phyloP scores from a whole-genome alignment of 495 filamentous ascomycete species.

The Trichoderma parareesei region DNA sequence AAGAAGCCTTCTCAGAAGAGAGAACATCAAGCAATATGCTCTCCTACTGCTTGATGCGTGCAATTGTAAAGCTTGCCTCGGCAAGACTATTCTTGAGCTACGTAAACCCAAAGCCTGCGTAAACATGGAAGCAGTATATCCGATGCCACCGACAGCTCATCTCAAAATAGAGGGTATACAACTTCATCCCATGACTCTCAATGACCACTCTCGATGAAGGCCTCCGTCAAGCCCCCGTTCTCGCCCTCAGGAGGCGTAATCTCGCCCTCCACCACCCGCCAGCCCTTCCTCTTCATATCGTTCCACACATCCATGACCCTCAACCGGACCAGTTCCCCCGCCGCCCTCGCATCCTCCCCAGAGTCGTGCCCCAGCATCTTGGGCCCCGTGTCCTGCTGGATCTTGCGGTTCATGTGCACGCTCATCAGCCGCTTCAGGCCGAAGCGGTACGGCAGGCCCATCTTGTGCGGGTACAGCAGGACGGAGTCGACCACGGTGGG shows the following conservation, averaged over 20 bases:
- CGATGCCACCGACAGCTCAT: not conserved
- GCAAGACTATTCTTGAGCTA: not conserved
- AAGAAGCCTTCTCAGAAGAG: not conserved
- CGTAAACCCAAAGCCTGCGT: not conserved
- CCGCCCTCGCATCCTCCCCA: constrained; percentile 78
- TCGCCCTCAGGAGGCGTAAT: constrained; percentile 37
- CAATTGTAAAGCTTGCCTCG: not conserved
- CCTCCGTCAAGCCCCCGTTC: not conserved
- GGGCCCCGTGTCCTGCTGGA: constrained; percentile 62
- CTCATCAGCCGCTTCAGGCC: constrained; percentile 63
- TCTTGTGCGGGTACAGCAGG: constrained; percentile 69
- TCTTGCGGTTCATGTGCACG: constrained; percentile 56
- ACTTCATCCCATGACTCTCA: not conserved
- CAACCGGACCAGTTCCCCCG: constrained; percentile 72
- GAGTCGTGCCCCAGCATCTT: constrained; percentile 67
- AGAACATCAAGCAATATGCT: not conserved
- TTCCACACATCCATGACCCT: constrained; percentile 60
- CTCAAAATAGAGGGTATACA: not conserved
- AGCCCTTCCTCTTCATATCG: constrained; percentile 52
- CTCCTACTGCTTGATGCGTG: not conserved
- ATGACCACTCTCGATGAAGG: not conserved
- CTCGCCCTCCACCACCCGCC: constrained; percentile 45
- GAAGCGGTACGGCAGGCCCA: constrained; percentile 66
- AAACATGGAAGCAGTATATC: not conserved
- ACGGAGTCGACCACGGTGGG: constrained; percentile 79